phyloP scores from a whole-genome alignment of 2,329 filamentous ascomycete genomes.

The Colletotrichum musae region DNA sequence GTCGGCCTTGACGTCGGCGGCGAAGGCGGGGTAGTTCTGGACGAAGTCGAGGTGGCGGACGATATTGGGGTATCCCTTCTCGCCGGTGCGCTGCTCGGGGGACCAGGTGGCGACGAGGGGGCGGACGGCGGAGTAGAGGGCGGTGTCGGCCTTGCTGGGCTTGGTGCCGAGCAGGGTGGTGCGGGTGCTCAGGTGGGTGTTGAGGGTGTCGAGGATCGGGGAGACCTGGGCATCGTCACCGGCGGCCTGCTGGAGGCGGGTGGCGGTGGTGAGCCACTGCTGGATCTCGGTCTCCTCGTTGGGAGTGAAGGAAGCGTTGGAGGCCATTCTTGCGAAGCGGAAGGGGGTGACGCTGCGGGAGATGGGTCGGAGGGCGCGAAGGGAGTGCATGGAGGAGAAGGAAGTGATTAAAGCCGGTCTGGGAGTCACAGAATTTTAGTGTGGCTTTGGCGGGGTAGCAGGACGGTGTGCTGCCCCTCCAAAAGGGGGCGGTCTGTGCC shows the following conservation, averaged over 20 bases:
- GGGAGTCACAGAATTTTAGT: constrained; percentile 25
- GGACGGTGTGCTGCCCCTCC: constrained; percentile 34
- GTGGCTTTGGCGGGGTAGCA: constrained; percentile 36
- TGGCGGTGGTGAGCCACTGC: constrained; percentile 87
- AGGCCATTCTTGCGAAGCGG: constrained; percentile 71
- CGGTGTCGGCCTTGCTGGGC: constrained; percentile 88
- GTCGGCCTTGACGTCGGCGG: constrained; percentile 75
- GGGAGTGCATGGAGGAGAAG: constrained; percentile 58
- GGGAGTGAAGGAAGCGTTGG: constrained; percentile 80
- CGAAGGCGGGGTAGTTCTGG: constrained; percentile 86
- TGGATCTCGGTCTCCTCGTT: constrained; percentile 89
- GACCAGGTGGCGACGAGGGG: constrained; percentile 85
- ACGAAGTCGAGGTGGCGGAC: constrained; percentile 95
- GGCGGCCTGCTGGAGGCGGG: constrained; percentile 73
- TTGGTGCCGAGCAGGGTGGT: constrained; percentile 92
- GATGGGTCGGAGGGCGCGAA: constrained; percentile 55
- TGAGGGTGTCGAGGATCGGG: constrained; percentile 82
- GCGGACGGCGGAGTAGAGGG: constrained; percentile 84
- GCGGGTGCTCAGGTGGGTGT: constrained; percentile 88
- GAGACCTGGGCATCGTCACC: constrained; percentile 73
- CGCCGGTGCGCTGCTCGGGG: constrained; percentile 88
- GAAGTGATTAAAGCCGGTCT: constrained; percentile 3
- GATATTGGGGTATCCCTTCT: constrained; percentile 91
- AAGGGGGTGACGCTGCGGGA: constrained; percentile 53
- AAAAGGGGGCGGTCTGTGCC: constrained; percentile 6